phyloP scores from a whole-genome alignment of 495 filamentous ascomycete genomes.

The Chaetomidium leptoderma region DNA sequence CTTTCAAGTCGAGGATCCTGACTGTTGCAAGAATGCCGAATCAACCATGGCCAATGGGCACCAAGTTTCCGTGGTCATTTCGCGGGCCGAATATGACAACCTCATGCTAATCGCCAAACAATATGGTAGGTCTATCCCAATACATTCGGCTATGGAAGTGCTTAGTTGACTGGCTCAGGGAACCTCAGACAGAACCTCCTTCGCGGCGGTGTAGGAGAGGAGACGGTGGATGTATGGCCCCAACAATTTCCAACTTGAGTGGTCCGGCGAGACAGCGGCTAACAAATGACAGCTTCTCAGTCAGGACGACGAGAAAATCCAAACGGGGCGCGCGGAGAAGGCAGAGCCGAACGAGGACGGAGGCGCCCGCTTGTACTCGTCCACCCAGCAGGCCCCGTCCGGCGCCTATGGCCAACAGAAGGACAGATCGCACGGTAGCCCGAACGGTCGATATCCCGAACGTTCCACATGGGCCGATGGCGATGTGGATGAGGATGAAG shows the following conservation, averaged over 20 bases:
- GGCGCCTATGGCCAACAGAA: conserved; percentile 9
- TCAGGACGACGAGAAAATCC: conserved; percentile 39
- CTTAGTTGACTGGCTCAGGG: conserved; percentile 38
- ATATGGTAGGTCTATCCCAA: conserved; percentile 32
- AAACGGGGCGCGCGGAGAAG: conserved; percentile 17
- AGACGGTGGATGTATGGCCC: conserved; percentile 54
- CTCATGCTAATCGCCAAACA: conserved; percentile 28
- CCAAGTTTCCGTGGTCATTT: conserved; percentile 21
- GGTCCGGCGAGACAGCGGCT: background rate
- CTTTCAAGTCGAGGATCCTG: background rate
- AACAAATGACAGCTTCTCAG: conserved; percentile 46
- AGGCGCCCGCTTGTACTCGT: conserved; percentile 23
- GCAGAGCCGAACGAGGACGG: conserved; percentile 26
- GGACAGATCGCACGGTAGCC: background rate
- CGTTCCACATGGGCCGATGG: conserved; percentile 26
- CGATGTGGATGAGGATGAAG: conserved; percentile 26
- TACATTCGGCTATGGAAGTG: background rate
- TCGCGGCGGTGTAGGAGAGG: conserved; percentile 56
- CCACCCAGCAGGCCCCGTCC: conserved; percentile 6
- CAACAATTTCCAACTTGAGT: background rate
- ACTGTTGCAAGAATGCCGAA: conserved; percentile 17
- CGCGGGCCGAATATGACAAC: conserved; percentile 34
- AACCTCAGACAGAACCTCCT: conserved; percentile 60
- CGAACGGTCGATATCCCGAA: conserved; percentile 12
- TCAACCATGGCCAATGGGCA: conserved; percentile 7